A percentile compares a stretch with the other conserved stretches of the same genome.
Conservation (phyloP, 1,284 basidiomycete genomes). For the Ceratobasidium sp. region DNA sequence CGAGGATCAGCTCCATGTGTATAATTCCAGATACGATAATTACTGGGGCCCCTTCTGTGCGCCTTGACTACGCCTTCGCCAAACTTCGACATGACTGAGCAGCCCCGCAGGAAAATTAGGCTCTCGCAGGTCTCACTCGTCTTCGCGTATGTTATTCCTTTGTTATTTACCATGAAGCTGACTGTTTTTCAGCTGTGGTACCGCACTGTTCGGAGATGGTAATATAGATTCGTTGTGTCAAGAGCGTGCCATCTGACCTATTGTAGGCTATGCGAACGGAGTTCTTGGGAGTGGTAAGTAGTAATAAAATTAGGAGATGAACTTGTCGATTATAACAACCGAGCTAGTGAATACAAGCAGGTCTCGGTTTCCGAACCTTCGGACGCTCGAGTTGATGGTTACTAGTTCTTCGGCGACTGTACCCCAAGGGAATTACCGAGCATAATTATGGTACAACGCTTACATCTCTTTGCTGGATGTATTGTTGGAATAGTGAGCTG, state of each 20-base stretch:
- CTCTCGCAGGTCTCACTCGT: conserved; percentile 71
- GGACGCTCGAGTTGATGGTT: background rate
- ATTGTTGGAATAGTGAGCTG: conserved; percentile 60
- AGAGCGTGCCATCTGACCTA: conserved; percentile 6
- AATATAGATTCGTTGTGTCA: conserved; percentile 42
- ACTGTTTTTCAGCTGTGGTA: conserved; percentile 68
- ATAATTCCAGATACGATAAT: background rate
- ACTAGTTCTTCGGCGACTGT: conserved; percentile 20
- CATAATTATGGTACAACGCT: no score
- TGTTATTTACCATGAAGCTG: conserved; percentile 17
- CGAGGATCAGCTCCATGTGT: conserved; percentile 9
- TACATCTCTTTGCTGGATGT: conserved; percentile 81
- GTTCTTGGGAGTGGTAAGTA: conserved; percentile 74
- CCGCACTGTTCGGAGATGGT: conserved; percentile 87
- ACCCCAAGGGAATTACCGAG: conserved; percentile 4
- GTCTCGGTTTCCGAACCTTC: conserved; percentile 44
- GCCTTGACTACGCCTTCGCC: background rate
- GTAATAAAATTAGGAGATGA: background rate
- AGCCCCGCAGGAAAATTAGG: conserved; percentile 2
- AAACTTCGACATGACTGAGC: conserved; percentile 16
- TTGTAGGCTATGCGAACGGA: conserved; percentile 78
- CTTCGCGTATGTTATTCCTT: conserved; percentile 65
- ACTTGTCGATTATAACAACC: no score
- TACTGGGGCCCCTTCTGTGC: background rate
- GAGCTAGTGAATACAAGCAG: conserved; percentile 70